phyloP scores from a whole-genome alignment of 306 rosid genomes.

The Ziziphus jujuba region DNA sequence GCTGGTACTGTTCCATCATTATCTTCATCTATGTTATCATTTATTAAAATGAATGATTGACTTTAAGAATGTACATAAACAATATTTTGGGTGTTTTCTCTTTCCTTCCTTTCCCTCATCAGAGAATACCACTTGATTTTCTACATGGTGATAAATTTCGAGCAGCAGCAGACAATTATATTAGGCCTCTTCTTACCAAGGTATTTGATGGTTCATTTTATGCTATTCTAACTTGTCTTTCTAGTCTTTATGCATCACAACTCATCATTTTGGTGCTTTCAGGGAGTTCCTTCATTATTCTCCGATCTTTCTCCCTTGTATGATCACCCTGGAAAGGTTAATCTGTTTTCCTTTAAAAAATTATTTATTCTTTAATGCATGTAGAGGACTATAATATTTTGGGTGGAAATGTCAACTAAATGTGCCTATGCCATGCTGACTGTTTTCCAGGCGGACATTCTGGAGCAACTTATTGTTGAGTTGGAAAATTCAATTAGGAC shows the following conservation, averaged over 20 bases:
- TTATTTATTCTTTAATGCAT: not conserved
- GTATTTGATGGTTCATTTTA: constrained; percentile 34
- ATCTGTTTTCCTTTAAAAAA: constrained; percentile 26
- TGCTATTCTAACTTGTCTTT: constrained; percentile 13
- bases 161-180: constrained; percentile 86
- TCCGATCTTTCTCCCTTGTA: constrained; percentile 94
- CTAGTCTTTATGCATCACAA: constrained; percentile 8
- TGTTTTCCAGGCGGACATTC: constrained; percentile 79
- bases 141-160: constrained; percentile 75
- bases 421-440: constrained; percentile 19
- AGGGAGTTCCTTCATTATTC: constrained; percentile 98
- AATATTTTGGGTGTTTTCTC: not conserved
- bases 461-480: constrained; percentile 80
- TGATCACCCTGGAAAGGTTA: constrained; percentile 90
- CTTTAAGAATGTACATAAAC: not conserved
- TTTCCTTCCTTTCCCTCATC: constrained; percentile 22
- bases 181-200: constrained; percentile 93
- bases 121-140: constrained; percentile 99
- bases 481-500: constrained; percentile 70
- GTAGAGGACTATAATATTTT: constrained; percentile 5
- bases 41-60: not conserved
- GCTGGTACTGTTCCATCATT: no score
- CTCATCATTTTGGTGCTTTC: constrained; percentile 32
- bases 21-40: no score
- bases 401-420: constrained; percentile 4